A percentile compares a stretch with the other conserved stretches of the same genome.
phyloP scores from a whole-genome alignment of 768 basidiomycete species.

The Boletus huronensis region DNA sequence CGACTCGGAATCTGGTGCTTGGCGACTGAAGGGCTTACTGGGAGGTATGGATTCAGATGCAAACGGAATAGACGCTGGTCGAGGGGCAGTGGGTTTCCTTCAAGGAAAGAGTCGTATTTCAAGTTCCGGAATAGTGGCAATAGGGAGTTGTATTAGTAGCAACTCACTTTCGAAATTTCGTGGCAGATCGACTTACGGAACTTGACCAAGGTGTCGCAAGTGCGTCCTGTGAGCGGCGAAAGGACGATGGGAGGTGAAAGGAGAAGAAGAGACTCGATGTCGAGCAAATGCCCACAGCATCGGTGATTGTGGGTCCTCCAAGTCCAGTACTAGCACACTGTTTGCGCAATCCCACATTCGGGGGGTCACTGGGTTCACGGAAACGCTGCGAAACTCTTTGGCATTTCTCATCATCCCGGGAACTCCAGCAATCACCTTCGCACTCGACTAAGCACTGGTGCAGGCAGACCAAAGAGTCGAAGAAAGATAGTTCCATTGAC shows the following conservation, averaged over 20 bases:
- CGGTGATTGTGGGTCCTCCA: not conserved
- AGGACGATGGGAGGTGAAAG: conserved; percentile 2
- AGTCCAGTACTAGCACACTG: not conserved
- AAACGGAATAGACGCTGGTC: conserved; percentile 8
- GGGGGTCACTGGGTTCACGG: too few species aligned
- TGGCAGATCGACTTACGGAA: conserved; percentile 15
- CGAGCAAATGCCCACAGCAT: conserved; percentile 4
- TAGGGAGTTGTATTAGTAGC: not conserved
- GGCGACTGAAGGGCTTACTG: conserved; percentile 6
- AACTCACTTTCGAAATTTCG: not conserved
- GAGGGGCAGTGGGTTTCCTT: conserved; percentile 12
- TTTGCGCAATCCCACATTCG: not conserved
- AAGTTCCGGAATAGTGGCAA: not conserved
- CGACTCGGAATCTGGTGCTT: not conserved
- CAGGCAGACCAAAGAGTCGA: too few species aligned
- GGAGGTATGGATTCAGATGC: not conserved
- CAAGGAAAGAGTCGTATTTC: not conserved
- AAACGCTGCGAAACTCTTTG: not conserved
- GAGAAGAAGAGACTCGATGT: not conserved
- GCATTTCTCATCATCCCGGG: conserved; percentile 16
- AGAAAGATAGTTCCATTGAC: not conserved
- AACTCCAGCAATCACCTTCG: conserved; percentile 1
- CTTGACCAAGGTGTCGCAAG: conserved; percentile 9
- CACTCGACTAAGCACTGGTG: not conserved
- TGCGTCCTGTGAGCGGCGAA: conserved; percentile 7